phyloP scores from a whole-genome alignment of 176 grass and related monocot genomes.

The Tillandsia fasciculata region DNA sequence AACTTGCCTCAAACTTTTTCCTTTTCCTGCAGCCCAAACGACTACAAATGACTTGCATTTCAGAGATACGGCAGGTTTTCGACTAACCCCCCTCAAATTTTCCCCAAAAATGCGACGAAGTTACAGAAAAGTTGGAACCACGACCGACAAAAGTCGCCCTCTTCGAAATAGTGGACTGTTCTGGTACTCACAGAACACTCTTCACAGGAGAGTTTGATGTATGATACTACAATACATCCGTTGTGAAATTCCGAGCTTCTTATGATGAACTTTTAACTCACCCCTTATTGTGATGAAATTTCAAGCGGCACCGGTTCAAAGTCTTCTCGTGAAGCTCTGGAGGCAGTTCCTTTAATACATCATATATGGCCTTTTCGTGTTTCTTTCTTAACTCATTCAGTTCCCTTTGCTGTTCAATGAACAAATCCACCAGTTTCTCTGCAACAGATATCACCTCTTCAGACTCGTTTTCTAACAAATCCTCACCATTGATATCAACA shows the following conservation, averaged over 20 bases:
- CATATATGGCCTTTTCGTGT: constrained; percentile 28
- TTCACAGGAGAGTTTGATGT: neutral
- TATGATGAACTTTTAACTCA: neutral
- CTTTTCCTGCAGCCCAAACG: neutral
- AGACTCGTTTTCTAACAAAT: neutral
- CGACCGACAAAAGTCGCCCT: neutral
- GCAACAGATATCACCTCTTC: neutral
- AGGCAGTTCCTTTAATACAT: constrained; percentile 26
- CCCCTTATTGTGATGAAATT: neutral
- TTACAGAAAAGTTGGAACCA: neutral
- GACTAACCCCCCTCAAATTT: neutral
- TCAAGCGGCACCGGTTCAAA: constrained; percentile 38
- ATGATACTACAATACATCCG: neutral
- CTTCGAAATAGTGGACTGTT: neutral
- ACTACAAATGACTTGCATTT: neutral
- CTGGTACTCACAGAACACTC: neutral
- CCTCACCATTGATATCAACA: constrained; percentile 8
- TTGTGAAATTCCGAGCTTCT: neutral
- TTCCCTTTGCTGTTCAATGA: constrained; percentile 39
- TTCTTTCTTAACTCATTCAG: constrained; percentile 29
- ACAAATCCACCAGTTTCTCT: constrained; percentile 24
- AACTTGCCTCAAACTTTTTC: neutral
- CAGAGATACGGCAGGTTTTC: neutral
- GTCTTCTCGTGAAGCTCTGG: constrained; percentile 27
- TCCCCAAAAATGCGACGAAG: neutral